Percentiles rank a stretch among this genome's conserved stretches.
These are phyloP conservation scores for Anthoceros angustus DNA, from an alignment of 225 moss, liverwort and hornwort species.

Conservation along the genomic window DNA sequence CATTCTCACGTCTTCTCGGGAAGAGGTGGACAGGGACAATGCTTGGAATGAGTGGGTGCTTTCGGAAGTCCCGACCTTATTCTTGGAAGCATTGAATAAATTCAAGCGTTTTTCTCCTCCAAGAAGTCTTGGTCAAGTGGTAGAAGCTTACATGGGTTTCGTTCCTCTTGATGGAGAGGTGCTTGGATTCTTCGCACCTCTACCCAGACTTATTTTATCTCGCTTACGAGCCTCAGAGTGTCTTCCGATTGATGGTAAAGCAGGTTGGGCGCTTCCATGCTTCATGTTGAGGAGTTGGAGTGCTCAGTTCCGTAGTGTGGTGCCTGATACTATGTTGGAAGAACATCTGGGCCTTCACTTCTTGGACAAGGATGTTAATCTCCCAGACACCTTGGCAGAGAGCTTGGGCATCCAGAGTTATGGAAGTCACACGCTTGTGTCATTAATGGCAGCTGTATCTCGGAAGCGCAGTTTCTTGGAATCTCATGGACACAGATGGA, in stretches of 20 bases:
- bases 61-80: constrained; percentile 64
- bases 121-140: constrained; percentile 41
- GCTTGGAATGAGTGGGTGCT: constrained; percentile 96
- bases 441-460: constrained; percentile 51
- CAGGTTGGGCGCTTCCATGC: constrained; percentile 82
- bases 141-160: constrained; percentile 68
- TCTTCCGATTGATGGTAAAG: constrained; percentile 55
- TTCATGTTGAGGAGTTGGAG: constrained; percentile 49
- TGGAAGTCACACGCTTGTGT: constrained; percentile 46
- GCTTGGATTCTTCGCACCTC: constrained; percentile 71
- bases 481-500: constrained; percentile 42
- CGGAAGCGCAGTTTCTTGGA: constrained; percentile 25
- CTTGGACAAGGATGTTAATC: constrained; percentile 53
- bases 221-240: constrained; percentile 50
- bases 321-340: constrained; percentile 46
- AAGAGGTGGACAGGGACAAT: constrained; percentile 89
- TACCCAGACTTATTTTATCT: constrained; percentile 64
- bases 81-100: constrained; percentile 19
- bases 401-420: constrained; percentile 66
- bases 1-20: constrained; percentile 83
- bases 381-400: constrained; percentile 48
- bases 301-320: constrained; percentile 35
- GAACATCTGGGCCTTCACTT: constrained; percentile 64
- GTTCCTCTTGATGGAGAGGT: constrained; percentile 95
- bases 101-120: constrained; percentile 26